A percentile compares a stretch with the other conserved stretches of the same genome.
Evolutionary conservation across 805 yeast genomes (phyloP).

Genomic region (Candida pini): DNA sequence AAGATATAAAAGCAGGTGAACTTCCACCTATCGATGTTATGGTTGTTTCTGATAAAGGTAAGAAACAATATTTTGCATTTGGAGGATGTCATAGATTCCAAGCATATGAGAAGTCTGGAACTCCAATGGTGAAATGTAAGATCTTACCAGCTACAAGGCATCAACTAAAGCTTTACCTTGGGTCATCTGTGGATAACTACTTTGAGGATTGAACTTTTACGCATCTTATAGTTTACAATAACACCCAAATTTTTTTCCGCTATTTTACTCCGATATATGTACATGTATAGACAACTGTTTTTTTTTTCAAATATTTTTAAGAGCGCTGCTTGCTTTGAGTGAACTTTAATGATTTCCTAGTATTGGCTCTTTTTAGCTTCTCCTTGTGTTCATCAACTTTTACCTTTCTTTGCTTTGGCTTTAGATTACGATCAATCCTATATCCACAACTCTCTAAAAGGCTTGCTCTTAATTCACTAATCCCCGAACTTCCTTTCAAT

Average conservation of each 20-base stretch:
- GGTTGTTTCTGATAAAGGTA: constrained; percentile 57
- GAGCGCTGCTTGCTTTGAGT: constrained; percentile 4
- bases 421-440: constrained; percentile 5
- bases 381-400: constrained; percentile 7
- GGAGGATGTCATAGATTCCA: constrained; percentile 91
- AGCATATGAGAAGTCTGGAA: constrained; percentile 62
- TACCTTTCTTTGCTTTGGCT: constrained; percentile 9
- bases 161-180: constrained; percentile 65
- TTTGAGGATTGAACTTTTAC: constrained; percentile 25
- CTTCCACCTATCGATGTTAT: constrained; percentile 81
- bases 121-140: constrained; percentile 57
- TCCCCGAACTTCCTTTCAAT: constrained; percentile 39
- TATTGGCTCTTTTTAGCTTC: constrained; percentile 10
- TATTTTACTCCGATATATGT: too few species aligned
- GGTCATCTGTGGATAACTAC: constrained; percentile 55
- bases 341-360: constrained; percentile 8
- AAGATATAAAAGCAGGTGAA: constrained; percentile 51
- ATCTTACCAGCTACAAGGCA: constrained; percentile 69
- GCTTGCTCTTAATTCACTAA: constrained; percentile 43
- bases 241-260: background rate
- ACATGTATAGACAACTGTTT: too few species aligned
- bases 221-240: background rate
- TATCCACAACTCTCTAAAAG: constrained; percentile 52
- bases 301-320: background rate
- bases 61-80: constrained; percentile 67